These are phyloP conservation scores for Thymus mandschuricus DNA, from an alignment of 257 asterid species.

Conservation along the genomic window DNA sequence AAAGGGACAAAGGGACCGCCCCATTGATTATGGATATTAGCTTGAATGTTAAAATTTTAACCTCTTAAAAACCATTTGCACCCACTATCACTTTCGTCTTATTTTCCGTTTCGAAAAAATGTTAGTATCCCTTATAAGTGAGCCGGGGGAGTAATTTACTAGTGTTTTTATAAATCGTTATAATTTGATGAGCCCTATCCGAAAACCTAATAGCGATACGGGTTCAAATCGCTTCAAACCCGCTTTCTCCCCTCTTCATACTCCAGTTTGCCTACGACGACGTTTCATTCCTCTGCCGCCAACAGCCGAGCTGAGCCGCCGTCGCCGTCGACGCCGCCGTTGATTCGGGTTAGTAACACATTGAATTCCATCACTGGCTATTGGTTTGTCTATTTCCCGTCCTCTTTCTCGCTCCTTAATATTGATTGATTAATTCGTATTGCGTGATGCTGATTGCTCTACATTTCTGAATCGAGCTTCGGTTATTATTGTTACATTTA, in stretches of 20 bases:
- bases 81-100: no score
- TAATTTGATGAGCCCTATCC: conserved; percentile 10
- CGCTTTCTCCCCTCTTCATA: conserved; percentile 14
- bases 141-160: no score
- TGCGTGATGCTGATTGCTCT: conserved; percentile 11
- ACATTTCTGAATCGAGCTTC: conserved; percentile 6
- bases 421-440: conserved; percentile 9
- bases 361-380: conserved; percentile 1
- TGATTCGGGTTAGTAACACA: conserved; percentile 2
- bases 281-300: conserved; percentile 28
- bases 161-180: no score
- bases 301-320: conserved; percentile 12
- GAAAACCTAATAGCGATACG: conserved; percentile 23
- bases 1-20: no score
- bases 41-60: no score
- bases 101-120: no score
- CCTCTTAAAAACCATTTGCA: no score
- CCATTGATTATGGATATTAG: no score
- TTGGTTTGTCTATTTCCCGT: neutral
- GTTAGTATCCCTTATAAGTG: no score
- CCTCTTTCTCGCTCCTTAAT: neutral
- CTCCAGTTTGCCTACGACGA: conserved; percentile 21
- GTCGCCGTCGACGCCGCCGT: neutral
- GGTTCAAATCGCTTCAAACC: conserved; percentile 23
- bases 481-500: neutral